phyloP scores from a whole-genome alignment of 1,284 basidiomycete species.

The Marasmius fiardii region DNA sequence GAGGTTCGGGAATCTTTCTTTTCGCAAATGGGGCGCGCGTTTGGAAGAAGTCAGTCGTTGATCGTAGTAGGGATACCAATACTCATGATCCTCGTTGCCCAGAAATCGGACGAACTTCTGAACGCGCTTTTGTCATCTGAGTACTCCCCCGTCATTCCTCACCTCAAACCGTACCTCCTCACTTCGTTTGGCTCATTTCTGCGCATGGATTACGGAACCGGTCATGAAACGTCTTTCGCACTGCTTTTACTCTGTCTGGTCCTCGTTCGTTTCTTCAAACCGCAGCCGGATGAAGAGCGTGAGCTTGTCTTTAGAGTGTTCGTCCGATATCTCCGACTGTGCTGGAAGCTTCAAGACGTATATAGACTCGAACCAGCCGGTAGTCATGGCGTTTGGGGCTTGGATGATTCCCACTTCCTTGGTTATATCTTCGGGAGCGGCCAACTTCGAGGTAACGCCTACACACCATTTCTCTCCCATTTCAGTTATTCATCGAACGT shows the following conservation, averaged over 20 bases:
- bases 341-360: conserved; percentile 84
- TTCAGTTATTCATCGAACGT: background rate
- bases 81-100: conserved; percentile 6
- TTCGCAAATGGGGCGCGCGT: conserved; percentile 82
- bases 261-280: conserved; percentile 59
- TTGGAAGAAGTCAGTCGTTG: conserved; percentile 65
- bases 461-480: conserved; percentile 11
- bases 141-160: conserved; percentile 42
- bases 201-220: conserved; percentile 95
- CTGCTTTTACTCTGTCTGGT: conserved; percentile 73
- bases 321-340: conserved; percentile 76
- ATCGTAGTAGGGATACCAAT: conserved; percentile 8
- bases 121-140: conserved; percentile 43
- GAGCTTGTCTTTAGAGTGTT: conserved; percentile 66
- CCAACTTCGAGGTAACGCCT: conserved; percentile 69
- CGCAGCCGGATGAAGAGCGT: conserved; percentile 53
- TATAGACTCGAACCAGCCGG: conserved; percentile 96
- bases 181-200: conserved; percentile 89
- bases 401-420: conserved; percentile 93
- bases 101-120: conserved; percentile 67
- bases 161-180: conserved; percentile 74
- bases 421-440: conserved; percentile 92
- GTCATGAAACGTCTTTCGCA: conserved; percentile 89
- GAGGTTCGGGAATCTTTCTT: conserved; percentile 93
- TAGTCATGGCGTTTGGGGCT: conserved; percentile 96